Conservation (phyloP, 768 basidiomycete genomes). For the Suillus bovinus region DNA sequence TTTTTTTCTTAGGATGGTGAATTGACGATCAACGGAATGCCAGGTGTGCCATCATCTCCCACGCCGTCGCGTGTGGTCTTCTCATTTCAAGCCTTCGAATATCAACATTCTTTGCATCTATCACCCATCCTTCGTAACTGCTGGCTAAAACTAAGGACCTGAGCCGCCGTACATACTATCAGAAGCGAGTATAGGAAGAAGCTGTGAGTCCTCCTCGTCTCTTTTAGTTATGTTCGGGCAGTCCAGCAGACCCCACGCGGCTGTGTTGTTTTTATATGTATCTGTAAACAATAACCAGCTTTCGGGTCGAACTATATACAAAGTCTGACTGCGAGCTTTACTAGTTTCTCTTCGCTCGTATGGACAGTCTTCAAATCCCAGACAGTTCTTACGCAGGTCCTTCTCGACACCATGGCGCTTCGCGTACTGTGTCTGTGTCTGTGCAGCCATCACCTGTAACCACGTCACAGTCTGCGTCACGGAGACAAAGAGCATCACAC, state of each 20-base stretch:
- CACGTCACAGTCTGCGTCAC: slow-evolving; percentile 40
- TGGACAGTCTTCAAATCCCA: slow-evolving; percentile 45
- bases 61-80: slow-evolving; percentile 23
- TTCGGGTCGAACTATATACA: slow-evolving; percentile 14
- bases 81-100: slow-evolving; percentile 17
- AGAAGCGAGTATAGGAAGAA: slow-evolving; percentile 1
- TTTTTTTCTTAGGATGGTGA: background rate
- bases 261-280: slow-evolving; percentile 24
- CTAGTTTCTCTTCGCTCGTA: slow-evolving; percentile 13
- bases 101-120: slow-evolving; percentile 18
- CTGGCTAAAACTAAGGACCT: slow-evolving; percentile 5
- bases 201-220: slow-evolving; percentile 18
- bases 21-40: slow-evolving; percentile 11
- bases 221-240: slow-evolving; percentile 17
- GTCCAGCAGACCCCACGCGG: slow-evolving; percentile 20
- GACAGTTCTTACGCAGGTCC: slow-evolving; percentile 44
- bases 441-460: slow-evolving; percentile 51
- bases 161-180: slow-evolving; percentile 1
- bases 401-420: slow-evolving; percentile 41
- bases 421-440: slow-evolving; percentile 61
- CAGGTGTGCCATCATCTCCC: slow-evolving; percentile 27
- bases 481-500: slow-evolving; percentile 74
- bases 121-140: slow-evolving; percentile 2
- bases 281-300: slow-evolving; percentile 15
- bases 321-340: slow-evolving; percentile 7